Percentiles rank a stretch among this genome's conserved stretches.
phyloP scores from a whole-genome alignment of 257 asterid genomes.

The Coffea canephora region DNA sequence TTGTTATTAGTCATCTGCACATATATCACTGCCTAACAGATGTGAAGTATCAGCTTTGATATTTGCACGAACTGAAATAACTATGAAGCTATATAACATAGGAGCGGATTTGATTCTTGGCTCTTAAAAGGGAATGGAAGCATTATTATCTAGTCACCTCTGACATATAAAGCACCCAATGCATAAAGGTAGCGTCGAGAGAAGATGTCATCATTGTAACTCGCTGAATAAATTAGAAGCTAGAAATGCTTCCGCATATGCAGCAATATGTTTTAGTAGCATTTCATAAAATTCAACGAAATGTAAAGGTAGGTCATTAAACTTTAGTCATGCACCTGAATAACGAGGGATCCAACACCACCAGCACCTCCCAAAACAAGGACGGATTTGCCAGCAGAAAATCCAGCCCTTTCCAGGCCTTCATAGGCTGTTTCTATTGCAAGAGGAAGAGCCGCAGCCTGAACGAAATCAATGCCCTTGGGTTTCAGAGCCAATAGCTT shows the following conservation, averaged over 20 bases:
- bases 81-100: neutral
- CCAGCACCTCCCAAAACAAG: conserved; percentile 99
- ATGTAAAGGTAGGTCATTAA: neutral
- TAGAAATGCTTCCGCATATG: neutral
- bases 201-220: neutral
- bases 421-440: conserved; percentile 86
- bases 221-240: neutral
- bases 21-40: neutral
- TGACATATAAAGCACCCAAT: neutral
- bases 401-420: conserved; percentile 72
- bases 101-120: neutral
- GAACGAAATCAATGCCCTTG: conserved; percentile 57
- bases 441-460: conserved; percentile 87
- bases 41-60: neutral
- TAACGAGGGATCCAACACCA: conserved; percentile 85
- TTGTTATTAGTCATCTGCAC: neutral
- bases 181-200: neutral
- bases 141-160: neutral
- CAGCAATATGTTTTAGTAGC: neutral
- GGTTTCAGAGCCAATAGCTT: conserved; percentile 79
- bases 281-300: neutral
- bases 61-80: neutral
- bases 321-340: conserved; percentile 54
- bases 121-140: neutral
- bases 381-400: conserved; percentile 74